phyloP scores from a whole-genome alignment of 352 stramenopile species.

The Globisporangium splendens region DNA sequence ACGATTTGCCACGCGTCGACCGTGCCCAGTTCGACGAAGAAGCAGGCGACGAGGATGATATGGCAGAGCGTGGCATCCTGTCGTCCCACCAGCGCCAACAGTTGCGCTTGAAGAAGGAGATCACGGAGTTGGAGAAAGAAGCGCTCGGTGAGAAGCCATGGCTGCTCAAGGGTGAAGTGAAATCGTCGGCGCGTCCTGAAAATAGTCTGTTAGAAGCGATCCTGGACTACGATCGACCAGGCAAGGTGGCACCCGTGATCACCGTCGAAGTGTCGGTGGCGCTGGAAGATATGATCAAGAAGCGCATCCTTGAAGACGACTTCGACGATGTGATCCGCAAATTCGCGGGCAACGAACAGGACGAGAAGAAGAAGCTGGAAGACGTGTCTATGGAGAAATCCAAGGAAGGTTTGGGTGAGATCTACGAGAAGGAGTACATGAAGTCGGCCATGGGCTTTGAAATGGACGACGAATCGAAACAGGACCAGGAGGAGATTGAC shows the following conservation, averaged over 20 bases:
- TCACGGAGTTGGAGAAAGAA: conserved; percentile 84
- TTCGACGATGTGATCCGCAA: conserved; percentile 94
- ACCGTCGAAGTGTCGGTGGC: conserved; percentile 90
- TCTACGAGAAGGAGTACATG: conserved; percentile 96
- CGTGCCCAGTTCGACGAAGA: conserved; percentile 55
- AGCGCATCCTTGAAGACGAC: conserved; percentile 92
- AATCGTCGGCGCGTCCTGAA: conserved; percentile 78
- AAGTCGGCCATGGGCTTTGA: conserved; percentile 94
- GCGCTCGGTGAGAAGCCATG: conserved; percentile 92
- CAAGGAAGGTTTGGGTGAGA: conserved; percentile 89
- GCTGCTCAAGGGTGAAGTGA: conserved; percentile 91
- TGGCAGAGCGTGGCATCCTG: conserved; percentile 77
- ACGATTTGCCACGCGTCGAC: conserved; percentile 61
- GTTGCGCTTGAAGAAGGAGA: conserved; percentile 71
- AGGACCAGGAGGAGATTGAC: conserved; percentile 94
- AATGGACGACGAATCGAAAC: conserved; percentile 86
- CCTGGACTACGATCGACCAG: conserved; percentile 91
- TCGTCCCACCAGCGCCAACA: conserved; percentile 74
- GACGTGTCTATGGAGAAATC: conserved; percentile 93
- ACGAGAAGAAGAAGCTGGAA: conserved; percentile 83
- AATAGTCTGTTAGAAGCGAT: conserved; percentile 93
- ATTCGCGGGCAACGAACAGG: conserved; percentile 70
- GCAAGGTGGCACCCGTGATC: conserved; percentile 90
- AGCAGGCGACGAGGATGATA: conserved; percentile 57
- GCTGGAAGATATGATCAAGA: conserved; percentile 94